Evolutionary conservation across 148 eudicot species (phyloP).

Genomic region (Rhododendron ferrugineum): DNA sequence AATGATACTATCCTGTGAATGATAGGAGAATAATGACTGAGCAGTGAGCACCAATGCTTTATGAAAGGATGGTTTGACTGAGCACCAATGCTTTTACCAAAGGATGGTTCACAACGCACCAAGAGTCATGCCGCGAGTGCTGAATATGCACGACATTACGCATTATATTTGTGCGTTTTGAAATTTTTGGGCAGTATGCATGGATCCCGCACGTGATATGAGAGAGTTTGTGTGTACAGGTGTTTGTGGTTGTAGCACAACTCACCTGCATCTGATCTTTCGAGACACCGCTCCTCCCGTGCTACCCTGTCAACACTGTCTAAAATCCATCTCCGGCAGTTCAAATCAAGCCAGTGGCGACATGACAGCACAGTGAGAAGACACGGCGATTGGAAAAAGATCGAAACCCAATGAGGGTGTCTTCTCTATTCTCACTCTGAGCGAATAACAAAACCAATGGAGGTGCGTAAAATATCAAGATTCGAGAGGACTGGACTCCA

Average conservation of each 20-base stretch:
- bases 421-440: neutral
- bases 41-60: neutral
- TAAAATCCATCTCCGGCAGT: neutral
- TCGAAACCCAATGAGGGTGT: neutral
- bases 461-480: neutral
- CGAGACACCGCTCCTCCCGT: too few species aligned
- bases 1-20: neutral
- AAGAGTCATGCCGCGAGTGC: neutral
- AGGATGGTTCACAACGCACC: neutral
- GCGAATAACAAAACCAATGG: neutral
- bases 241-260: too few species aligned
- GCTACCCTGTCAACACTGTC: neutral
- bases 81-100: neutral
- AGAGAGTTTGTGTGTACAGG: too few species aligned
- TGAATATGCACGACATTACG: too few species aligned
- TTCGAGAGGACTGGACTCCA: neutral
- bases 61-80: neutral
- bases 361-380: neutral
- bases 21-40: neutral
- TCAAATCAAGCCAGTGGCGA: neutral
- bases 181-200: too few species aligned
- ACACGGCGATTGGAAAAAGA: neutral
- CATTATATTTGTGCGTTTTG: too few species aligned
- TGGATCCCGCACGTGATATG: too few species aligned
- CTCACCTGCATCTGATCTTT: too few species aligned